phyloP scores from a whole-genome alignment of 2,329 filamentous ascomycete species.

The Pyrenophora teres region DNA sequence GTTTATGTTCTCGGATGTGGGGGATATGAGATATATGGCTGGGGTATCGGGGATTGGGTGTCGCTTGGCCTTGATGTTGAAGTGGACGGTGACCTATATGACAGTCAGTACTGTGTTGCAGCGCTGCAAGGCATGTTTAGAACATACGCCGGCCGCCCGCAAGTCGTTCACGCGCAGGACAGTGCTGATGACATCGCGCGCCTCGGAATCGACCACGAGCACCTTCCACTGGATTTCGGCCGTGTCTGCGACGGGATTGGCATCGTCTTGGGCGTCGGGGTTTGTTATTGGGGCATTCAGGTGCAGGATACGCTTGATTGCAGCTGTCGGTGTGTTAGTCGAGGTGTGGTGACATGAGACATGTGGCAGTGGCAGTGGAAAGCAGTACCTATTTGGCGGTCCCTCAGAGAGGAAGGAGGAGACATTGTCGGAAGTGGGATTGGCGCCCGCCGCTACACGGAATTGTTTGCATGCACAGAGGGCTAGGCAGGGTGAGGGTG shows the following conservation, averaged over 20 bases:
- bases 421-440: constrained; percentile 33
- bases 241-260: constrained; percentile 13
- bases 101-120: constrained; percentile 66
- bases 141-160: constrained; percentile 74
- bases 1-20: constrained; percentile 78
- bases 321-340: constrained; percentile 60
- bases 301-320: constrained; percentile 94
- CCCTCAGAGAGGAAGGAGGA: constrained; percentile 56
- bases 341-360: background rate
- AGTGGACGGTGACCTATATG: constrained; percentile 49
- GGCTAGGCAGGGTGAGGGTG: background rate
- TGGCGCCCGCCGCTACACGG: constrained; percentile 32
- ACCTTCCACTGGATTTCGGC: constrained; percentile 53
- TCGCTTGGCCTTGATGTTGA: constrained; percentile 75
- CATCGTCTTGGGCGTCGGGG: constrained; percentile 67
- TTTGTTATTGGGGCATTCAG: constrained; percentile 73
- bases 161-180: constrained; percentile 93
- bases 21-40: constrained; percentile 94
- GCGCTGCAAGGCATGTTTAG: background rate
- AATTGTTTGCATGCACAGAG: constrained; percentile 31
- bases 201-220: constrained; percentile 89
- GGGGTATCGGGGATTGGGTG: constrained; percentile 80
- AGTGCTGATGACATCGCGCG: constrained; percentile 94
- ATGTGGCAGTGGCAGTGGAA: background rate
- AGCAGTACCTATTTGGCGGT: constrained; percentile 64